Evolutionary conservation across 495 filamentous ascomycete species (phyloP), one percentile per base, ranked within the genome.

Genomic region (Penicillium robsamsonii): DNA sequence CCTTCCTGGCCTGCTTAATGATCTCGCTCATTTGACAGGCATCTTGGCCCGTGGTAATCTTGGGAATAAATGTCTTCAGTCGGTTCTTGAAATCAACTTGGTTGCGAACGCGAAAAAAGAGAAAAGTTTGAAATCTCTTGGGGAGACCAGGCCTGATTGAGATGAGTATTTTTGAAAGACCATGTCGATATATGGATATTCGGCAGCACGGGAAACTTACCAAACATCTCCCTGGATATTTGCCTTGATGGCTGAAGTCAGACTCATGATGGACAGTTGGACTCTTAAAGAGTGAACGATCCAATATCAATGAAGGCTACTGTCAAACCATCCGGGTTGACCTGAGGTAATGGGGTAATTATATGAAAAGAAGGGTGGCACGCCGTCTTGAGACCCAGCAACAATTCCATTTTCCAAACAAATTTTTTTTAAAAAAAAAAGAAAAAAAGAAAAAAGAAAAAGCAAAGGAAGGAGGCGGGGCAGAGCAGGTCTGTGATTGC

Each of bases 171-270:
- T 15, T 18, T 43, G 27, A 24, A 40, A 56, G 33, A 27, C 5
- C 24, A 46, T 46, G 11, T 15, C 1, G 25, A n/a, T 37, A 13
- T 15, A 29, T 31, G 25, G 15, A 35, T 5, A 18, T 2, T 18
- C 1, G 33, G 13, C 1, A 29, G 2, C 20, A n/a, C n/a, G 22
- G 20, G 12, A 13, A 30, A 40, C 56, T 24, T 24, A 58, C 56
- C 59, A 61, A 42, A 61, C 35, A 37, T 55, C 46, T 18, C 59
- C 59, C n/a, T 61, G 59, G 13, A 61, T 61, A 37, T 60, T 60
- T 13, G 53, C 49, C 20, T 49, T 56, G 10, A 47, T 42, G 11
- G 46, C 46, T 3, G 50, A 17, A 4, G 50, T 50, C 4, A 53
- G 40, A 35, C 17, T 33, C 50, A 53, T 53, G 3, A 30, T 45